phyloP scores from a whole-genome alignment of 2,329 filamentous ascomycete species.

The Beauveria sp. region DNA sequence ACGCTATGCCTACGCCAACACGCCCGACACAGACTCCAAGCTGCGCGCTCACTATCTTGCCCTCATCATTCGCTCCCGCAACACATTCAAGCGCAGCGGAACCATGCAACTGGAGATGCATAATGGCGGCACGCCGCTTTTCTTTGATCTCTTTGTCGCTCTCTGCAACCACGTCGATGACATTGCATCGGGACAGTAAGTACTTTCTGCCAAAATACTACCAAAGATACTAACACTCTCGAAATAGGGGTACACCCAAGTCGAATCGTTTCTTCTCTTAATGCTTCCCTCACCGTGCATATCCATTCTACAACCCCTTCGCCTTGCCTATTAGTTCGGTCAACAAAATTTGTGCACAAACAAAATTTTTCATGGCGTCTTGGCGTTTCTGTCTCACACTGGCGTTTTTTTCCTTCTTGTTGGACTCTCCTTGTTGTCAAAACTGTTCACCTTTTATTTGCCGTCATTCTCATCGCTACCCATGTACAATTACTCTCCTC shows the following conservation, averaged over 20 bases:
- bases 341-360: neutral
- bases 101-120: slow-evolving; percentile 97
- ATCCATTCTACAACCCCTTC: neutral
- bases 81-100: slow-evolving; percentile 86
- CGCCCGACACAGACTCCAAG: slow-evolving; percentile 84
- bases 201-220: slow-evolving; percentile 9
- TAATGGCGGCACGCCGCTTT: slow-evolving; percentile 70
- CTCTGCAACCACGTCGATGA: slow-evolving; percentile 85
- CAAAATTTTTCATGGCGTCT: slow-evolving; percentile 5
- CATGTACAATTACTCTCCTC: slow-evolving; percentile 29
- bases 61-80: slow-evolving; percentile 79
- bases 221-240: neutral
- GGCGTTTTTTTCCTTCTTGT: slow-evolving; percentile 1
- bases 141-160: slow-evolving; percentile 91
- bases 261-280: slow-evolving; percentile 36
- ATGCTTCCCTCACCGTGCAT: neutral
- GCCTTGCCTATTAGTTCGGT: slow-evolving; percentile 1
- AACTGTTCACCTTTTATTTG: neutral
- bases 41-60: slow-evolving; percentile 85
- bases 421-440: neutral
- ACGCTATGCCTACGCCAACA: slow-evolving; percentile 84
- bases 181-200: slow-evolving; percentile 50
- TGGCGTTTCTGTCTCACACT: slow-evolving; percentile 3
- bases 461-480: slow-evolving; percentile 12
- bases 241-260: slow-evolving; percentile 33